A percentile compares a stretch with the other conserved stretches of the same genome.
Conservation (phyloP, 352 stramenopile species). For the Phytophthora boehmeriae region DNA sequence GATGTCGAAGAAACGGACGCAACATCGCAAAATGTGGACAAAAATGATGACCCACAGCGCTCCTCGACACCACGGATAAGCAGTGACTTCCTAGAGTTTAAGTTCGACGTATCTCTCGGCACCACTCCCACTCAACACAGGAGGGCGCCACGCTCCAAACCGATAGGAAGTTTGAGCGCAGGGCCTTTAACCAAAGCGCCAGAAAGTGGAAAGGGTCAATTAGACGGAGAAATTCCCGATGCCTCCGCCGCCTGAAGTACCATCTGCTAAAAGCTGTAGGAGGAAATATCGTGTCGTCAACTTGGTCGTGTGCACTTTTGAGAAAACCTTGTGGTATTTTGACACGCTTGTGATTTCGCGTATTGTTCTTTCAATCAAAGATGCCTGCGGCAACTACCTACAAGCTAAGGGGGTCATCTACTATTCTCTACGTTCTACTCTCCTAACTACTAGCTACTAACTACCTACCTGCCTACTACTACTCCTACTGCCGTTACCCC, state of each 20-base stretch:
- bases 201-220: constrained; percentile 5
- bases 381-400: constrained; percentile 34
- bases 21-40: constrained; percentile 6
- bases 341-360: constrained; percentile 8
- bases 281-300: constrained; percentile 7
- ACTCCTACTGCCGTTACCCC: constrained; percentile 46
- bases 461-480: constrained; percentile 56
- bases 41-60: constrained; percentile 18
- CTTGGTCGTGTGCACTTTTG: constrained; percentile 7
- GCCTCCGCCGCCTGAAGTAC: constrained; percentile 28
- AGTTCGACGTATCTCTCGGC: constrained; percentile 47
- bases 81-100: constrained; percentile 80
- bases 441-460: constrained; percentile 47
- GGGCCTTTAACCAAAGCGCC: background rate
- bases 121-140: constrained; percentile 21
- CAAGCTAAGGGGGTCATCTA: constrained; percentile 33
- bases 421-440: constrained; percentile 43
- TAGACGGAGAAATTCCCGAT: constrained; percentile 36
- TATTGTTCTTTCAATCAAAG: constrained; percentile 21
- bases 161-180: constrained; percentile 4
- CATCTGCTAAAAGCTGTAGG: too few species aligned
- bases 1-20: constrained; percentile 28
- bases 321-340: constrained; percentile 2
- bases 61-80: constrained; percentile 60
- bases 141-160: constrained; percentile 21